A percentile compares a stretch with the other conserved stretches of the same genome.
These are phyloP conservation scores for Pseudoscleropodium purum DNA, from an alignment of 225 moss, liverwort and hornwort species.

Conservation along the genomic window DNA sequence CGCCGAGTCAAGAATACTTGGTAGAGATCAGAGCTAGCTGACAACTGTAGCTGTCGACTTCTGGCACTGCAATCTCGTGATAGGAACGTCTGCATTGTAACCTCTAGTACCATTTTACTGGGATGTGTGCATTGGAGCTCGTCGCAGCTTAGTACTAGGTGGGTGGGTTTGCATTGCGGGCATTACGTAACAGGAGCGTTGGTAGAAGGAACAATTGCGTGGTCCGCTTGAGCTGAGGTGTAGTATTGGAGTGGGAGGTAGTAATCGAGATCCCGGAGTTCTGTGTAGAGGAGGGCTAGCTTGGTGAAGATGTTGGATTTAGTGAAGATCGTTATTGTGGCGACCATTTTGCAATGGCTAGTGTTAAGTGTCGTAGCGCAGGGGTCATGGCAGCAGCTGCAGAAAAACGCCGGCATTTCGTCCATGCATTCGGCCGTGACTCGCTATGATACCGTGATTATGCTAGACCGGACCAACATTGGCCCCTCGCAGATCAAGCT, in stretches of 20 bases:
- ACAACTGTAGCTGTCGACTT: background rate
- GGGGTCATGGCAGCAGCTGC: slow-evolving; percentile 25
- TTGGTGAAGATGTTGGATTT: background rate
- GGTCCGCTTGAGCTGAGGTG: background rate
- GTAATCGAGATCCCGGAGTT: background rate
- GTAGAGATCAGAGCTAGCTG: background rate
- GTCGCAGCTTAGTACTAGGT: background rate
- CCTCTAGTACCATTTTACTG: background rate
- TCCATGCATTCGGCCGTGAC: slow-evolving; percentile 36
- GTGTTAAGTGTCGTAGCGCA: background rate
- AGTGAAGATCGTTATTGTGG: background rate
- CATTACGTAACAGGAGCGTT: too few relatives aligned
- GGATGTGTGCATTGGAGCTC: background rate
- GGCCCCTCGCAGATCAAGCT: slow-evolving; percentile 26
- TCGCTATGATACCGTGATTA: background rate
- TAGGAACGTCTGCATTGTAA: background rate
- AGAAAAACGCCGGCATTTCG: slow-evolving; percentile 26
- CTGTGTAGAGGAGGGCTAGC: background rate
- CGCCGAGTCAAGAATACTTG: too few relatives aligned
- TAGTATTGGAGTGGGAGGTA: background rate
- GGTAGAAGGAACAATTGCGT: background rate
- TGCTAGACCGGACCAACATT: slow-evolving; percentile 33
- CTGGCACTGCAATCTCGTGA: background rate
- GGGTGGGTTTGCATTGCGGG: background rate
- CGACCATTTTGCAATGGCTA: background rate